These are phyloP conservation scores for Albophoma yamanashiensis DNA, from an alignment of 2,329 filamentous ascomycete genomes.

Conservation along the genomic window DNA sequence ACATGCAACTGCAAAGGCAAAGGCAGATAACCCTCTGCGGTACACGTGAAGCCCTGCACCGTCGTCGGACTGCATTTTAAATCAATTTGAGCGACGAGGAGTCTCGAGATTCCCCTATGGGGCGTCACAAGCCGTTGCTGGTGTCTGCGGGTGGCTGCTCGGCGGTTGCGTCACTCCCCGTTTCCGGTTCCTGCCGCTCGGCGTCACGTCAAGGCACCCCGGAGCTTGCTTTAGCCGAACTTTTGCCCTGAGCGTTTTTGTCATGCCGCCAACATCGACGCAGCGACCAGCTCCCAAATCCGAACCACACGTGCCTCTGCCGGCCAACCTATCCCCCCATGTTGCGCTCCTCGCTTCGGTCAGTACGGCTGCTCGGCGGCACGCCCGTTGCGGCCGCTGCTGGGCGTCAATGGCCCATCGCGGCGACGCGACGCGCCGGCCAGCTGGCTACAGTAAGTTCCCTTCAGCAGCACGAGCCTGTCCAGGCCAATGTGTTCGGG, in stretches of 20 bases:
- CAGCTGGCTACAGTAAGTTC: slow-evolving; percentile 20
- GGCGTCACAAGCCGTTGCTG: not conserved
- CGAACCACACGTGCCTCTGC: slow-evolving; percentile 21
- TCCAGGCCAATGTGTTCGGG: not conserved
- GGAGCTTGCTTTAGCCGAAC: slow-evolving; percentile 26
- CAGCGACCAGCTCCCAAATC: slow-evolving; percentile 15
- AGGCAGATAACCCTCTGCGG: not conserved
- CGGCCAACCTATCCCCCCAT: slow-evolving; percentile 45
- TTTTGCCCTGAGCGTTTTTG: slow-evolving; percentile 35
- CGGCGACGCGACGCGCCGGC: slow-evolving; percentile 21
- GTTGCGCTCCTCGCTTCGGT: slow-evolving; percentile 60
- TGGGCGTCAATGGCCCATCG: slow-evolving; percentile 47
- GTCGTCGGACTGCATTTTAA: not conserved
- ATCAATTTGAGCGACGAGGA: not conserved
- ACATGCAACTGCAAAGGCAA: not conserved
- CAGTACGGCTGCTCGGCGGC: slow-evolving; percentile 47
- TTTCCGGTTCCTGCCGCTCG: slow-evolving; percentile 24
- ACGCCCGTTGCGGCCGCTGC: slow-evolving; percentile 41
- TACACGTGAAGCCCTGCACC: not conserved
- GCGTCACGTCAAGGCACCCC: not conserved
- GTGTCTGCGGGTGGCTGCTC: not conserved
- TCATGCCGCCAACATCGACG: slow-evolving; percentile 15
- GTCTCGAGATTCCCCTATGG: not conserved
- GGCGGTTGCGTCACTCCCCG: slow-evolving; percentile 21
- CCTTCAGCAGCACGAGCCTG: not conserved